These are phyloP conservation scores for Fusarium goolgardi DNA, from an alignment of 2,329 filamentous ascomycete species.

Conservation along the genomic window DNA sequence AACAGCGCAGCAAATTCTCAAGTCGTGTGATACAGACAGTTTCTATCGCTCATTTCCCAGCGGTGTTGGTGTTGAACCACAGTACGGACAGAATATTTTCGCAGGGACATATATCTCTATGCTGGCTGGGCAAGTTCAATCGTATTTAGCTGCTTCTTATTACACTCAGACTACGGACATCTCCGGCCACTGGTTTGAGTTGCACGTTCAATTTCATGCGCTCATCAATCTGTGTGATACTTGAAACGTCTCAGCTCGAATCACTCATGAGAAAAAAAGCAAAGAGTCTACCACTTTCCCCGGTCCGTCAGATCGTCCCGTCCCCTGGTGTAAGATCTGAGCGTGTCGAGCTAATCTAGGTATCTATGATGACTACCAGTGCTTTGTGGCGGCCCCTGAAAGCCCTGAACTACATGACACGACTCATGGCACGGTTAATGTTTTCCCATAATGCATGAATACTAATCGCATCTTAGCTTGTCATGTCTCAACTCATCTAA, in stretches of 20 bases:
- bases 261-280: constrained; percentile 22
- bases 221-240: constrained; percentile 23
- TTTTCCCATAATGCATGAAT: constrained; percentile 29
- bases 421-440: constrained; percentile 29
- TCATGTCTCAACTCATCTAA: constrained; percentile 10
- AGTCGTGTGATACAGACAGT: not conserved
- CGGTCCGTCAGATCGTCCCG: constrained; percentile 43
- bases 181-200: not conserved
- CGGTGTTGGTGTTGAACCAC: not conserved
- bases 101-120: not conserved
- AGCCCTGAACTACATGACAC: not conserved
- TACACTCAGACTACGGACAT: not conserved
- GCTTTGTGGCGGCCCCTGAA: constrained; percentile 14
- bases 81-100: not conserved
- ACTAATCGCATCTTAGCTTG: constrained; percentile 17
- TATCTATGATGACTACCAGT: constrained; percentile 20
- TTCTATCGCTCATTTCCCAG: not conserved
- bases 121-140: not conserved
- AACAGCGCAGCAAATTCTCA: not conserved
- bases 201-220: not conserved
- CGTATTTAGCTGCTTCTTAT: not conserved
- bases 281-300: constrained; percentile 26
- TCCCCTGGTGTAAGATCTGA: constrained; percentile 39
- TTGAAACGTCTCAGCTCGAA: constrained; percentile 16
- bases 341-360: constrained; percentile 28